A percentile compares a stretch with the other conserved stretches of the same genome.
phyloP scores from a whole-genome alignment of 1,139 yeast species.

The Suhomyces ambrosiae region DNA sequence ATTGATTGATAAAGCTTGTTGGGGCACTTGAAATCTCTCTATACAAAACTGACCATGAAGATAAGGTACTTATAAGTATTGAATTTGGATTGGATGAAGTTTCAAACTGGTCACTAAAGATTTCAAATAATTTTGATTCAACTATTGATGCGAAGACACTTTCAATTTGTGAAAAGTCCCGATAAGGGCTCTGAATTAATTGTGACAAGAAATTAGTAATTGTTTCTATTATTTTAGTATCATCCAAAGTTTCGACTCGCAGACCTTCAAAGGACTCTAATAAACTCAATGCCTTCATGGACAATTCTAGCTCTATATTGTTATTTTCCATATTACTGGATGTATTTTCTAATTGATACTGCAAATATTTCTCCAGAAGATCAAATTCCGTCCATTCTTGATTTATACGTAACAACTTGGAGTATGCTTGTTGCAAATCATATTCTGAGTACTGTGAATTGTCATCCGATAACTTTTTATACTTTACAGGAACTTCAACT shows the following conservation, averaged over 20 bases:
- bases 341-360: slow-evolving; percentile 21
- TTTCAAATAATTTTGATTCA: slow-evolving; percentile 3
- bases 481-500: slow-evolving; percentile 29
- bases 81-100: slow-evolving; percentile 6
- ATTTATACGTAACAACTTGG: slow-evolving; percentile 19
- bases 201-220: slow-evolving; percentile 1
- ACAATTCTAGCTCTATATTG: slow-evolving; percentile 4
- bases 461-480: slow-evolving; percentile 29
- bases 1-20: slow-evolving; percentile 7
- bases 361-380: slow-evolving; percentile 23
- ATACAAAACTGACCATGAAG: slow-evolving; percentile 21
- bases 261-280: slow-evolving; percentile 2
- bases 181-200: slow-evolving; percentile 2
- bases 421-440: slow-evolving; percentile 15
- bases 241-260: not conserved
- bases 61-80: slow-evolving; percentile 12
- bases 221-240: not conserved
- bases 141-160: slow-evolving; percentile 9
- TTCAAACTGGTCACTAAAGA: slow-evolving; percentile 16
- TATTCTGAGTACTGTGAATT: slow-evolving; percentile 1
- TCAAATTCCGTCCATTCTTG: slow-evolving; percentile 20
- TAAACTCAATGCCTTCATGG: slow-evolving; percentile 5
- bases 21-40: slow-evolving; percentile 13
- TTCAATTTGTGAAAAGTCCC: slow-evolving; percentile 3
- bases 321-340: slow-evolving; percentile 5